Evolutionary conservation across 306 rosid genomes (phyloP), one percentile per base, ranked within the genome.

Genomic region (Vigna radiata): DNA sequence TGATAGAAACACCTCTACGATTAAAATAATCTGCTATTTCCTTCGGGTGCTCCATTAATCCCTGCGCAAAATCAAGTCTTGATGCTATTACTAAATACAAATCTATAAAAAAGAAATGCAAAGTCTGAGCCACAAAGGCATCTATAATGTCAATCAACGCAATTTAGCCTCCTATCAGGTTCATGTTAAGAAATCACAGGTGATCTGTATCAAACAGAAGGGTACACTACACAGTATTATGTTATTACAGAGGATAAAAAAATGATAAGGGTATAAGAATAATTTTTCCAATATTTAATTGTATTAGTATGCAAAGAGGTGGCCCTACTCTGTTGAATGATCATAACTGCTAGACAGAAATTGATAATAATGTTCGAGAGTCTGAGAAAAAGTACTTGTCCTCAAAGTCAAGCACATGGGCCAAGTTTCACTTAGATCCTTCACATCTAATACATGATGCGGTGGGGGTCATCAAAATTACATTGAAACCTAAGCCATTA

Each of bases 21-120:
- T 87, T 89, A 82, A 94, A 94, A 87, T 94, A 91, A 13, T 94
- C 91, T 14, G 79, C 91, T 60, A 94, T 73, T 72, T 87, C 91
- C 77, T 78, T 77, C 76, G 87, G 98, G 85, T 94, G 88, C 83
- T 90, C 97, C 89, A 92, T 83, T 82, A 91, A 69, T 29, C 98
- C 98, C 93, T 94, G 89, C 85, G 81, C 39, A 55, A 79, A 77
- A 86, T 23, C 43, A 63, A 33, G 70, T 81, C 77, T 79, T 69
- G 58, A 84, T 67, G 73, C 78, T 67, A 79, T 25, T 17, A 71
- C 66, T 33, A 75, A 44, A 23, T 12, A 63, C 29, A 25, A 75
- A 46, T 53, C 23, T 56, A 65, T 39, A 25, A 9, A 66, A 77
- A 47, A 41, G 10, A 66, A 55, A 6, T 7, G 33, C 46, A 37